phyloP scores from a whole-genome alignment of 2,329 filamentous ascomycete genomes.

The Colletotrichum limetticola region DNA sequence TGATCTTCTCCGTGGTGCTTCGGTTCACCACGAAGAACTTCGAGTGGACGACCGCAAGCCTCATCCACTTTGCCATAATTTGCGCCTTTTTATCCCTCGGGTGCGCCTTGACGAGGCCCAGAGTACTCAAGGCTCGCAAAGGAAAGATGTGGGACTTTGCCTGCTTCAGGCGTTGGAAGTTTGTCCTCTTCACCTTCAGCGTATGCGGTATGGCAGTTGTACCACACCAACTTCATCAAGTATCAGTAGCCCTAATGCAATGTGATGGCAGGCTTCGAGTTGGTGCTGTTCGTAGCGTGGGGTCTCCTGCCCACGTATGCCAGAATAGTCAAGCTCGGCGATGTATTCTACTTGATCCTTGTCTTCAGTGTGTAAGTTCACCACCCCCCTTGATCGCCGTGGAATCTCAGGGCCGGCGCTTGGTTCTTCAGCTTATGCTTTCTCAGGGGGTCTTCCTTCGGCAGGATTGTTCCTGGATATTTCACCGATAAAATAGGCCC shows the following conservation, averaged over 20 bases:
- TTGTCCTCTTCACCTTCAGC: conserved; percentile 41
- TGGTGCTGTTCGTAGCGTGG: conserved; percentile 45
- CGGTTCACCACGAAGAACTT: conserved; percentile 39
- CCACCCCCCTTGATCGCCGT: background rate
- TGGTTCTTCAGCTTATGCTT: background rate
- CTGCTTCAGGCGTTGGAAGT: conserved; percentile 38
- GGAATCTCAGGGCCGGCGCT: background rate
- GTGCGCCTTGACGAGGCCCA: conserved; percentile 37
- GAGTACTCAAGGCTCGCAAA: background rate
- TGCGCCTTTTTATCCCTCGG: conserved; percentile 36
- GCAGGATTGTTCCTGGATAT: conserved; percentile 41
- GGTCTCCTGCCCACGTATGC: conserved; percentile 44
- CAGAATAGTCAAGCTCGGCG: conserved; percentile 37
- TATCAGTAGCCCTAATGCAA: conserved; percentile 2
- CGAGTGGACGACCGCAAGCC: conserved; percentile 37
- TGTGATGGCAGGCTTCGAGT: conserved; percentile 41
- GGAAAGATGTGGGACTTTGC: conserved; percentile 28
- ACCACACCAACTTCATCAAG: background rate
- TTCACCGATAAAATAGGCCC: conserved; percentile 38
- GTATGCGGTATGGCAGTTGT: conserved; percentile 39
- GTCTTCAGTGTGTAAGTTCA: conserved; percentile 44
- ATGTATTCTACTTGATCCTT: conserved; percentile 43
- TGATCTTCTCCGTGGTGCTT: conserved; percentile 43
- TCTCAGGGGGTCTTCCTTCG: conserved; percentile 41
- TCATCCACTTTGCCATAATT: conserved; percentile 40